Percentiles rank a stretch among this genome's conserved stretches.
Evolutionary conservation across 345 rosid species (phyloP).

Genomic region (Eutrema heterophyllum): DNA sequence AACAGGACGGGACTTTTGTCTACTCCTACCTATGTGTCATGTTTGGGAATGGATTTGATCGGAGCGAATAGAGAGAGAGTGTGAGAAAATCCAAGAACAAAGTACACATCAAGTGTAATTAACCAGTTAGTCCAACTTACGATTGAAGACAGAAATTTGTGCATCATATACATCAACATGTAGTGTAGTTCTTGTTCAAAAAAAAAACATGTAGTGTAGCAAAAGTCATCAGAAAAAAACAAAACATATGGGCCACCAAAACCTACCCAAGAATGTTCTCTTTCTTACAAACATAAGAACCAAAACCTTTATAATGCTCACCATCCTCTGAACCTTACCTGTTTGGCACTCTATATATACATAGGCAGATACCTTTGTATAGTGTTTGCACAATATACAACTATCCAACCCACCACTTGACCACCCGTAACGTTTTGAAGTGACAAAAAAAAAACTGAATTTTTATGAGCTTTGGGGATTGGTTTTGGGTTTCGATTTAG

Average conservation of each 20-base stretch:
- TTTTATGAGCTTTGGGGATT: too few species aligned
- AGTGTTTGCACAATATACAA: background rate
- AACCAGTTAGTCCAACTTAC: slow-evolving; percentile 17
- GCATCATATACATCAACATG: slow-evolving; percentile 18
- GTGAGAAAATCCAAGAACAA: slow-evolving; percentile 15
- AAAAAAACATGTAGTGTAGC: slow-evolving; percentile 14
- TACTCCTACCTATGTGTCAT: background rate
- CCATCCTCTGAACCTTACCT: slow-evolving; percentile 13
- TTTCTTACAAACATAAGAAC: slow-evolving; percentile 22
- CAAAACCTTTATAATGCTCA: slow-evolving; percentile 16
- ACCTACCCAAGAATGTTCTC: slow-evolving; percentile 30
- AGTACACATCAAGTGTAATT: slow-evolving; percentile 25
- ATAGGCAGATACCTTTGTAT: background rate
- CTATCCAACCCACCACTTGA: too few species aligned
- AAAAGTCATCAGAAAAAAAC: slow-evolving; percentile 12
- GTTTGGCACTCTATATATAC: background rate
- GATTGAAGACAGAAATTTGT: slow-evolving; percentile 15
- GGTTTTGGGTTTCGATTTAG: too few species aligned
- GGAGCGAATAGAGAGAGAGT: background rate
- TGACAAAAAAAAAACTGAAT: too few species aligned
- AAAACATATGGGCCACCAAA: slow-evolving; percentile 34
- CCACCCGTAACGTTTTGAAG: too few species aligned
- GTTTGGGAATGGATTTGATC: background rate
- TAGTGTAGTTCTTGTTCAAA: too few species aligned
- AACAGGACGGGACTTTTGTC: background rate